Conservation (phyloP, 108 stramenopile species). For the Cyclotella distinguenda region DNA sequence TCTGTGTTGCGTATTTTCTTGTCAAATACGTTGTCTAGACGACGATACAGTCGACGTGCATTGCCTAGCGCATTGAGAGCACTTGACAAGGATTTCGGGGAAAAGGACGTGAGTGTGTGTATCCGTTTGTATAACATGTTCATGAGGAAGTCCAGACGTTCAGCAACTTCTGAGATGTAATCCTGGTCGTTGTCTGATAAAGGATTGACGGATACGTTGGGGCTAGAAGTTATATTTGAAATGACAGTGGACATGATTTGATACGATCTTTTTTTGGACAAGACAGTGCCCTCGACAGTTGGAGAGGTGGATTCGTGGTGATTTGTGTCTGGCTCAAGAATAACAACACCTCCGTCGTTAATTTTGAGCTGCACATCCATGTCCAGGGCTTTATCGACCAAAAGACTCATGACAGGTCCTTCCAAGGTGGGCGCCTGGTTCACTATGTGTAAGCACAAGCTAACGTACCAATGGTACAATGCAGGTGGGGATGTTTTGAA, state of each 20-base stretch:
- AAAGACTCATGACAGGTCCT: slow-evolving; percentile 53
- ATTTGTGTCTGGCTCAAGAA: slow-evolving; percentile 54
- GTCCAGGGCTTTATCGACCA: slow-evolving; percentile 90
- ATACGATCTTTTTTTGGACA: slow-evolving; percentile 34
- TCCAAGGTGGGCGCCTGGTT: slow-evolving; percentile 41
- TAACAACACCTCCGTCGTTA: slow-evolving; percentile 77
- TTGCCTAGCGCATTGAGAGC: slow-evolving; percentile 40
- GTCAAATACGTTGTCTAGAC: slow-evolving; percentile 66
- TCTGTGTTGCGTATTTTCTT: slow-evolving; percentile 84
- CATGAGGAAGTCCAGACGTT: slow-evolving; percentile 46
- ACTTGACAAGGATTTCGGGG: slow-evolving; percentile 25
- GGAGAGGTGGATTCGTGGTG: no score
- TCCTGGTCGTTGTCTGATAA: slow-evolving; percentile 12
- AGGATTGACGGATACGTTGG: background rate
- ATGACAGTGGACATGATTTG: slow-evolving; percentile 15
- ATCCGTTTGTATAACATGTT: slow-evolving; percentile 33
- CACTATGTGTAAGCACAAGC: slow-evolving; percentile 42
- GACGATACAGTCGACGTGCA: slow-evolving; percentile 43
- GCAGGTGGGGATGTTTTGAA: slow-evolving; percentile 35
- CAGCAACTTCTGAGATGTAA: slow-evolving; percentile 37
- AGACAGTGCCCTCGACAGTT: background rate
- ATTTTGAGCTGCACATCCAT: slow-evolving; percentile 98
- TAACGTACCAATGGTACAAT: slow-evolving; percentile 44
- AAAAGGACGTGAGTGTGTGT: slow-evolving; percentile 24
- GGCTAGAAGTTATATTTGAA: slow-evolving; percentile 2